phyloP scores from a whole-genome alignment of 1,284 basidiomycete species.

The Marasmius oreades region DNA sequence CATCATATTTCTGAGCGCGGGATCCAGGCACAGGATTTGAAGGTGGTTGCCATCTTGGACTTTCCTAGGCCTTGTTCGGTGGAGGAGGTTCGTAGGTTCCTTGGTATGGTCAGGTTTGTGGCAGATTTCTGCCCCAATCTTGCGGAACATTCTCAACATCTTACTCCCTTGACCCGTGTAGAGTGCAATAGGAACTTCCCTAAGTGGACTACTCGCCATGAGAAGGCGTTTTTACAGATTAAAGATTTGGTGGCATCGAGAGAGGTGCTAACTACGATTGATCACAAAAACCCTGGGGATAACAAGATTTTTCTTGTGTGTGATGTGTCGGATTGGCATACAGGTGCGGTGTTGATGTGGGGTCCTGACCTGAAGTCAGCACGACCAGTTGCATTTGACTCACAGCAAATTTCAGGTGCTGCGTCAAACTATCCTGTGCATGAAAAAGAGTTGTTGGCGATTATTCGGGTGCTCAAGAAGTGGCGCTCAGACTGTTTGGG shows the following conservation, averaged over 20 bases:
- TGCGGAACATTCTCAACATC: slow-evolving; percentile 20
- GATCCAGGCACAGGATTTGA: slow-evolving; percentile 12
- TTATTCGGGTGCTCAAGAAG: slow-evolving; percentile 32
- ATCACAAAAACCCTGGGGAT: too few relatives aligned
- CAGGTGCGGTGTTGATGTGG: slow-evolving; percentile 24
- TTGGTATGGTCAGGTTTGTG: slow-evolving; percentile 30
- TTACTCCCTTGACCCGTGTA: slow-evolving; percentile 24
- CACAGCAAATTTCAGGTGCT: slow-evolving; percentile 26
- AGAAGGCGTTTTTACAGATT: too few relatives aligned
- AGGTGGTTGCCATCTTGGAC: background rate
- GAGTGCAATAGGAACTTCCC: slow-evolving; percentile 18
- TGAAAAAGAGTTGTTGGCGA: slow-evolving; percentile 31
- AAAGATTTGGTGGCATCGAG: too few relatives aligned
- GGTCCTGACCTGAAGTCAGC: slow-evolving; percentile 23
- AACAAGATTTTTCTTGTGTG: slow-evolving; percentile 32
- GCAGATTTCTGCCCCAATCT: slow-evolving; percentile 23
- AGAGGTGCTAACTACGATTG: too few relatives aligned
- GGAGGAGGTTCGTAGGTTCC: slow-evolving; percentile 23
- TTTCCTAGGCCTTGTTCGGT: slow-evolving; percentile 14
- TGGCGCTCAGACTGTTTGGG: slow-evolving; percentile 34
- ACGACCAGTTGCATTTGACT: slow-evolving; percentile 27
- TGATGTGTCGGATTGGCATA: slow-evolving; percentile 25
- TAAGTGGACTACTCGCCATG: slow-evolving; percentile 18
- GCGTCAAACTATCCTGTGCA: slow-evolving; percentile 36
- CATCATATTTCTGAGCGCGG: slow-evolving; percentile 21